Conservation (phyloP, 1,284 basidiomycete genomes). For the Pseudozyma sp. region DNA sequence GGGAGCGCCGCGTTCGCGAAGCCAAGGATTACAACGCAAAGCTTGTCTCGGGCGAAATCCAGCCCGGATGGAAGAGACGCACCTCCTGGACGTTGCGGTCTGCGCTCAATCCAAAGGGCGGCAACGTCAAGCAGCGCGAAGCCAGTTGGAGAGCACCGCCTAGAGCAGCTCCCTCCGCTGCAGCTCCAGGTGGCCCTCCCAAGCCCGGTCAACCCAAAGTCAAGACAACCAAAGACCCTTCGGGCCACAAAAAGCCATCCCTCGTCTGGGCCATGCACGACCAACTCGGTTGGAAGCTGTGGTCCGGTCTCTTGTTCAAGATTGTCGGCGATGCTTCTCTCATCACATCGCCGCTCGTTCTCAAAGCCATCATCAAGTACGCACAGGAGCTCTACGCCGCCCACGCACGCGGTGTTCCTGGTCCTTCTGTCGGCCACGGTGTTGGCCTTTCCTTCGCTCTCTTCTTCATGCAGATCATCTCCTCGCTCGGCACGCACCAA, state of each 20-base stretch:
- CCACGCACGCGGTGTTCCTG: constrained; percentile 18
- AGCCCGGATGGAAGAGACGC: constrained; percentile 72
- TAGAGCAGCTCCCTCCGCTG: constrained; percentile 16
- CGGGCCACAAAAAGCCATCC: constrained; percentile 72
- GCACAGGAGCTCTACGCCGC: constrained; percentile 47
- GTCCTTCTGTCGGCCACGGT: constrained; percentile 52
- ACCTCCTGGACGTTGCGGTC: constrained; percentile 74
- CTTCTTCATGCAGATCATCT: constrained; percentile 77
- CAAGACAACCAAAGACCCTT: constrained; percentile 36
- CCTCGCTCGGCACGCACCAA: constrained; percentile 80
- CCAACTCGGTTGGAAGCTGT: constrained; percentile 83
- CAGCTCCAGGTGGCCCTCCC: constrained; percentile 19
- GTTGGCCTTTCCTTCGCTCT: constrained; percentile 70
- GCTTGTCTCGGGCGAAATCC: constrained; percentile 76
- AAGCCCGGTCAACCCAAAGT: constrained; percentile 25
- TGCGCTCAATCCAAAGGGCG: constrained; percentile 38
- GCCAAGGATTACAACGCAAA: constrained; percentile 79
- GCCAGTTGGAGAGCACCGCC: constrained; percentile 56
- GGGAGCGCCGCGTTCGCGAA: constrained; percentile 74
- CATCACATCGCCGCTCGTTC: constrained; percentile 62
- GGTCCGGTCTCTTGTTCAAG: constrained; percentile 80
- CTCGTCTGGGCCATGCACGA: constrained; percentile 82
- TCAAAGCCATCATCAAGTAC: constrained; percentile 60
- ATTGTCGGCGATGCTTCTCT: constrained; percentile 61
- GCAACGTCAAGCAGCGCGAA: constrained; percentile 51